Evolutionary conservation across 1,284 basidiomycete species (phyloP), one percentile per base, ranked within the genome.

Genomic region (Trametes polyzona): DNA sequence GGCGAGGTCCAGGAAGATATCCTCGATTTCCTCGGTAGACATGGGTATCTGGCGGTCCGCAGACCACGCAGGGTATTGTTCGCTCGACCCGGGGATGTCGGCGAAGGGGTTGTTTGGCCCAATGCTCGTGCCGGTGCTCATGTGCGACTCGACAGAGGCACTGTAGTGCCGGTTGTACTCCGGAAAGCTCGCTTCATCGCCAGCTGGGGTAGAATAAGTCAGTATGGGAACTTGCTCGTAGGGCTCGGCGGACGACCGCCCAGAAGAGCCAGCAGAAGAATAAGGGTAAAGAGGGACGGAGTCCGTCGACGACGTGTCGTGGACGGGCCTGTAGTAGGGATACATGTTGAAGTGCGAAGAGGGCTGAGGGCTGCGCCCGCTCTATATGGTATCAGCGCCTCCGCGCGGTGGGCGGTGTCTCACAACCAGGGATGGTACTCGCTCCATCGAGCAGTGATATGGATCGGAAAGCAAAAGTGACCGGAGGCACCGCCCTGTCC

Each of bases 11-110:
- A 99, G 91, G 71, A 99, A 95, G 61, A 99, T 96, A 73, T 99
- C 97, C 76, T 99, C 97, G 63, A 99, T 98, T 76, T 99, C 96
- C 69, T 99, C 96, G 64, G 93, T 96, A 48, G 95, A 96, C 70
- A 99, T 90, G 57, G 96, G 97, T 64, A 98, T 96, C 72, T 96
- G 91, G 65, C 92, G 89, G 66, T 97, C 93, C 39, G 90, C 83
- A 32, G 92, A 87, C 96, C 97, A 99, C 36, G 96, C 95, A 46
- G 97, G 96, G 72, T 95, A 96, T 23, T 92, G 92, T 65, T 95
- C 90, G 36, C 80, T 73, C 24, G 82, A 75, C 12, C 76, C 77
- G 67, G 71, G 76, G 2, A 73, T 61, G 49, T 73, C 76, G 61
- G 79, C 66, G 51, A 82, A 83, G 21, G 84, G 79, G 73, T 87